phyloP scores from a whole-genome alignment of 306 rosid genomes.

The Geum urbanum region DNA sequence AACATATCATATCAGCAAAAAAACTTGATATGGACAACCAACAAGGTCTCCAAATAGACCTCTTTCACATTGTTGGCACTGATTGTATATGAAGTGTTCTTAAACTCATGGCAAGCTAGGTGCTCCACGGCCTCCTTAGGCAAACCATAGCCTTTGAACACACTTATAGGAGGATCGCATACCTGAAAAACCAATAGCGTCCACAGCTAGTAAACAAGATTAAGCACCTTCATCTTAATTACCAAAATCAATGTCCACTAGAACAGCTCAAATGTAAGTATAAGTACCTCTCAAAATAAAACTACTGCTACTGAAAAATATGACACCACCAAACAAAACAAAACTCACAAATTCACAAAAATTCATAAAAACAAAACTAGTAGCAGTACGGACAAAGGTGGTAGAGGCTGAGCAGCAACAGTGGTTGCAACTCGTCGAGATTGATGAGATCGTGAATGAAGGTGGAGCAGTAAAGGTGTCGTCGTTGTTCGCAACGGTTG shows the following conservation, averaged over 20 bases:
- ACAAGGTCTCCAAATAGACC: constrained; percentile 55
- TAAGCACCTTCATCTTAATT: neutral
- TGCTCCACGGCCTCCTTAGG: constrained; percentile 54
- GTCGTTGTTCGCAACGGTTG: no score
- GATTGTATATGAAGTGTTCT: constrained; percentile 56
- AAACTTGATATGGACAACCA: constrained; percentile 70
- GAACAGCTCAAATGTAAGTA: no score
- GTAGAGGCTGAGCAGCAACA: no score
- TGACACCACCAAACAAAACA: no score
- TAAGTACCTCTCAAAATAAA: no score
- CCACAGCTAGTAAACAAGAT: neutral
- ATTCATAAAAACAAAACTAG: no score
- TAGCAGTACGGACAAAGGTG: no score
- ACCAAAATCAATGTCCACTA: neutral
- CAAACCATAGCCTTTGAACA: constrained; percentile 66
- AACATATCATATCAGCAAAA: constrained; percentile 26
- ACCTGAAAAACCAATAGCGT: constrained; percentile 44
- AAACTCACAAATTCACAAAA: no score
- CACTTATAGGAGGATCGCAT: constrained; percentile 38
- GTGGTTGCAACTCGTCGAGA: no score
- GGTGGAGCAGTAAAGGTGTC: no score
- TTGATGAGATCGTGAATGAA: no score
- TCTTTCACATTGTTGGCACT: constrained; percentile 48
- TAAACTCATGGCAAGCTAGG: constrained; percentile 64
- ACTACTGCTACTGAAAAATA: no score